phyloP scores from a whole-genome alignment of 139 green algal genomes.

The Picochlorum sp. region DNA sequence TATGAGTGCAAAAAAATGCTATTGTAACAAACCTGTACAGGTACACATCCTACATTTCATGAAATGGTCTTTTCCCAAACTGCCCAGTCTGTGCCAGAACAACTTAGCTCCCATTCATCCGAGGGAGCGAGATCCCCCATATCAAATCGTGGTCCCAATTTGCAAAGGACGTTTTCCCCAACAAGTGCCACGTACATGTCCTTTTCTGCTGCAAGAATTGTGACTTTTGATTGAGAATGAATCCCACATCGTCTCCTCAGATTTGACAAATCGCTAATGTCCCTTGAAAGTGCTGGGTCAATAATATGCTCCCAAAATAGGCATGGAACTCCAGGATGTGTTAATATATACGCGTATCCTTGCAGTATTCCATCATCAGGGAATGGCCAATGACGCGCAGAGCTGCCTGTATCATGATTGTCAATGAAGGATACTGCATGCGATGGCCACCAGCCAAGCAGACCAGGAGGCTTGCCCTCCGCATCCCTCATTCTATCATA shows the following conservation, averaged over 20 bases:
- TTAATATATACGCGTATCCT: conserved; percentile 93
- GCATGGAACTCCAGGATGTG: conserved; percentile 74
- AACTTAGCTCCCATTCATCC: conserved; percentile 28
- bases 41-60: no score
- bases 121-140: conserved; percentile 24
- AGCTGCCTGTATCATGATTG: conserved; percentile 67
- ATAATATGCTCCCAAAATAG: conserved; percentile 75
- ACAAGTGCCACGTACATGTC: conserved; percentile 62
- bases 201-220: conserved; percentile 44
- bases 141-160: conserved; percentile 39
- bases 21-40: not conserved
- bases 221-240: conserved; percentile 34
- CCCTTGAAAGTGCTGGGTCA: not conserved
- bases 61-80: conserved; percentile 33
- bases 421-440: conserved; percentile 67
- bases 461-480: conserved; percentile 46
- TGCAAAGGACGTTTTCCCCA: conserved; percentile 25
- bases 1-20: not conserved
- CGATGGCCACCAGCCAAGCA: conserved; percentile 47
- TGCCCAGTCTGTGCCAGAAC: conserved; percentile 30
- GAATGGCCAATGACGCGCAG: conserved; percentile 67
- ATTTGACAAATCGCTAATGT: conserved; percentile 14
- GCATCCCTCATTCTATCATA: conserved; percentile 76
- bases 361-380: conserved; percentile 32
- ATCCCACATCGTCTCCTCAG: conserved; percentile 40